Evolutionary conservation across 1,284 basidiomycete species (phyloP).

Genomic region (Sanghuangporus weigelae): DNA sequence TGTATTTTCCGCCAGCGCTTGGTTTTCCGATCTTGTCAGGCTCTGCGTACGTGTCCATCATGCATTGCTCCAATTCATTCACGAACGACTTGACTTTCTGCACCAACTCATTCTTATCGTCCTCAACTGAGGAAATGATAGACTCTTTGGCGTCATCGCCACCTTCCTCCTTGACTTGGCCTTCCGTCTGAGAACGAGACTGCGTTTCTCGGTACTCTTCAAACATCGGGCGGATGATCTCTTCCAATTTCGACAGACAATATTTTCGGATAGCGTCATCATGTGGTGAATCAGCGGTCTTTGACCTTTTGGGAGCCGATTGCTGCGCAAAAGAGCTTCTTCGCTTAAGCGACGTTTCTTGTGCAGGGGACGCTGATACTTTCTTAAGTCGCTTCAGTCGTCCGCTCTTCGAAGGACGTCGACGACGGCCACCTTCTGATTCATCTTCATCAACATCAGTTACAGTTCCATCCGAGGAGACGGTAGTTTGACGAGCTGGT

Average conservation of each 20-base stretch:
- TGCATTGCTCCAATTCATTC: conserved; percentile 59
- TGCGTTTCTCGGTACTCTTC: conserved; percentile 51
- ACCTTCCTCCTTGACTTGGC: conserved; percentile 15
- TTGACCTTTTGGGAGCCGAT: conserved; percentile 34
- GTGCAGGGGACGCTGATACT: conserved; percentile 7
- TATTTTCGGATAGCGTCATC: conserved; percentile 75
- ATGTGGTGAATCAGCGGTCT: conserved; percentile 34
- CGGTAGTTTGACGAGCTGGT: conserved; percentile 23
- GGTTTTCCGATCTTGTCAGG: conserved; percentile 68
- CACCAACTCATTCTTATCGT: conserved; percentile 49
- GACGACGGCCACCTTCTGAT: conserved; percentile 1
- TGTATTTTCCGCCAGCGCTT: conserved; percentile 70
- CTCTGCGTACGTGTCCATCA: conserved; percentile 70
- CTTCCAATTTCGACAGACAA: conserved; percentile 66
- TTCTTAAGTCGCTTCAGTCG: conserved; percentile 17
- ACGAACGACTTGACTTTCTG: conserved; percentile 56
- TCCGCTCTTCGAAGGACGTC: conserved; percentile 2
- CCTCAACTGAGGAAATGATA: conserved; percentile 31
- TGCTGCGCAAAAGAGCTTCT: conserved; percentile 18
- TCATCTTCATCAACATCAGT: conserved; percentile 14
- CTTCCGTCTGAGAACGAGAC: conserved; percentile 20
- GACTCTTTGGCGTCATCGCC: conserved; percentile 25
- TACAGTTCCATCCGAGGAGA: conserved; percentile 22
- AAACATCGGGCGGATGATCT: conserved; percentile 64
- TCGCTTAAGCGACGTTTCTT: conserved; percentile 10